Conservation (phyloP, 169 alveolate genomes). For the Eimeria maxima region DNA sequence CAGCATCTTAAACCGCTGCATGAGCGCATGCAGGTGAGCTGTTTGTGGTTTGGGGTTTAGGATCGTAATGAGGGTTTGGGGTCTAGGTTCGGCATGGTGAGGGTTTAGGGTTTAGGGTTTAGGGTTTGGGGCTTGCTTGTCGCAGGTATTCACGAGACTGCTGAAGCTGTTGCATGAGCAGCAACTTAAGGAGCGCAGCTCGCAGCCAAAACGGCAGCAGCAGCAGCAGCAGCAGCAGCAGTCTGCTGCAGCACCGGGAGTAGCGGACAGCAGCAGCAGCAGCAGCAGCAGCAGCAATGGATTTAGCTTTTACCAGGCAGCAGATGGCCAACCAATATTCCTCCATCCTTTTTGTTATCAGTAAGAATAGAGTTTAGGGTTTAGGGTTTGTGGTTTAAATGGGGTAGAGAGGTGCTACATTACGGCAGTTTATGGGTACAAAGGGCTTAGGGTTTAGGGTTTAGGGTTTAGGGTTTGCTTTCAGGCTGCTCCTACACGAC, state of each 20-base stretch:
- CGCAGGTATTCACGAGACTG: background rate
- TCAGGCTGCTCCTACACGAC: background rate
- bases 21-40: constrained; percentile 26
- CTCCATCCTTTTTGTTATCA: background rate
- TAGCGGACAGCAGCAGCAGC: too few species aligned
- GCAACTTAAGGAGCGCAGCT: background rate
- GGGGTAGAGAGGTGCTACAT: background rate
- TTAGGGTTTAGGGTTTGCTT: constrained; percentile 5
- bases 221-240: too few species aligned
- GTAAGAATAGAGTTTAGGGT: background rate
- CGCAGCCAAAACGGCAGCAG: too few species aligned
- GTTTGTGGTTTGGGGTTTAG: background rate
- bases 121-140: background rate
- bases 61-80: background rate
- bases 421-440: background rate
- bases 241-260: too few species aligned
- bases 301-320: background rate
- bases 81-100: background rate
- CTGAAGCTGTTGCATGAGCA: background rate
- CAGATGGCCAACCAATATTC: constrained; percentile 3
- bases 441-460: background rate
- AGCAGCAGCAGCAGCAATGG: background rate
- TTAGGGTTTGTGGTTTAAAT: background rate
- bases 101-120: constrained; percentile 19
- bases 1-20: background rate